Conservation (phyloP, 805 yeast species). For the Millerago galiae region DNA sequence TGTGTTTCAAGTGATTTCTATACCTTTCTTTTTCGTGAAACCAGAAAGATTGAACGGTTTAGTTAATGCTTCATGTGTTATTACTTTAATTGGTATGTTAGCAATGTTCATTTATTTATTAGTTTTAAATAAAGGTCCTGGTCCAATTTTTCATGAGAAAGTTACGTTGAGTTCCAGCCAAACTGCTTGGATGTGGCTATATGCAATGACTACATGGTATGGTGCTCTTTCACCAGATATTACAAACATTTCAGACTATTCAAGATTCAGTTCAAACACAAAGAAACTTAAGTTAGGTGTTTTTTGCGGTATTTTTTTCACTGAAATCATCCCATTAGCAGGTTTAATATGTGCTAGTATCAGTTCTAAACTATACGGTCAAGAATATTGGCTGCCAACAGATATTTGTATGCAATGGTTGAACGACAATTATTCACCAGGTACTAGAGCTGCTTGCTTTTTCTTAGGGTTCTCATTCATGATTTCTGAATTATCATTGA, state of each 20-base stretch:
- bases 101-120: constrained; percentile 33
- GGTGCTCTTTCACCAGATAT: constrained; percentile 34
- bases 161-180: constrained; percentile 22
- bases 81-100: constrained; percentile 34
- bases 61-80: constrained; percentile 30
- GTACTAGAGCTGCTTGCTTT: constrained; percentile 35
- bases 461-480: constrained; percentile 31
- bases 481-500: constrained; percentile 30
- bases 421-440: constrained; percentile 26
- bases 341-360: constrained; percentile 34
- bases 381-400: constrained; percentile 33
- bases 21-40: constrained; percentile 34
- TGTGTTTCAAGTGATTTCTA: constrained; percentile 37
- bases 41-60: constrained; percentile 38
- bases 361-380: constrained; percentile 28
- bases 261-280: constrained; percentile 30
- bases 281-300: constrained; percentile 26
- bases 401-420: constrained; percentile 35
- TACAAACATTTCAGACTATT: constrained; percentile 35
- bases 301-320: constrained; percentile 27
- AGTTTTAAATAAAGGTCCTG: constrained; percentile 30
- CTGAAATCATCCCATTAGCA: constrained; percentile 35
- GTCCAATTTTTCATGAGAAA: constrained; percentile 24
- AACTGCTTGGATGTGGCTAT: constrained; percentile 36
- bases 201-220: constrained; percentile 34